A percentile compares a stretch with the other conserved stretches of the same genome.
phyloP scores from a whole-genome alignment of 768 basidiomycete genomes.

The Kwoniella botswanensis region DNA sequence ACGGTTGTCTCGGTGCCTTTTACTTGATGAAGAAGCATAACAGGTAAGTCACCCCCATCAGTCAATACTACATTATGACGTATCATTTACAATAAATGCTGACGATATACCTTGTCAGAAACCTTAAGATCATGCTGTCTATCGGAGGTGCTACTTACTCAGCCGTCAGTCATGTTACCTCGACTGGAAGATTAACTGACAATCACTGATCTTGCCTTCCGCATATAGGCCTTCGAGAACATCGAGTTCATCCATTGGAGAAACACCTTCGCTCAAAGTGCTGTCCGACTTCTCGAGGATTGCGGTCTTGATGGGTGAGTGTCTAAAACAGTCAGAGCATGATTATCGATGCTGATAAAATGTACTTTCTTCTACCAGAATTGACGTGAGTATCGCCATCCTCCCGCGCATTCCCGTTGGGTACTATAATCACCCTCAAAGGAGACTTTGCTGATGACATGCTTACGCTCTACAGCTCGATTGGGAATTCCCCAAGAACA shows the following conservation, averaged over 20 bases:
- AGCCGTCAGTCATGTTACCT: conserved; percentile 13
- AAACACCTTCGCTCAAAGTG: conserved; percentile 74
- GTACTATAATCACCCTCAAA: too few species aligned
- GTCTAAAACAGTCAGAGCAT: too few species aligned
- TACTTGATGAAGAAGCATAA: conserved; percentile 87
- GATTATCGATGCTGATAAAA: too few species aligned
- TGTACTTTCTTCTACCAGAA: neutral
- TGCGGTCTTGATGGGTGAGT: conserved; percentile 80
- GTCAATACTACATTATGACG: too few species aligned
- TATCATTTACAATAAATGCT: too few species aligned
- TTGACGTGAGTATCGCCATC: conserved; percentile 20
- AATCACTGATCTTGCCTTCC: neutral
- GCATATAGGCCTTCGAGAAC: conserved; percentile 70
- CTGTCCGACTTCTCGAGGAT: conserved; percentile 81
- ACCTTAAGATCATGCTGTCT: conserved; percentile 69
- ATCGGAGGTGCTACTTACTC: conserved; percentile 78
- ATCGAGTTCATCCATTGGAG: conserved; percentile 70
- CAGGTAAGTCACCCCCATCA: conserved; percentile 59
- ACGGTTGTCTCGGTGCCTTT: conserved; percentile 92
- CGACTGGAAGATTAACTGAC: neutral
- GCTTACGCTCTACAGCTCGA: conserved; percentile 58
- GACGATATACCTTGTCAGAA: conserved; percentile 17
- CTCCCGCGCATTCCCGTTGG: too few species aligned
- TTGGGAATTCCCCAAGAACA: conserved; percentile 84
- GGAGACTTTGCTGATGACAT: neutral